Base-by-base conservation (phyloP, 495 filamentous ascomycete species). In the Jackrogersella multiformis region DNA sequence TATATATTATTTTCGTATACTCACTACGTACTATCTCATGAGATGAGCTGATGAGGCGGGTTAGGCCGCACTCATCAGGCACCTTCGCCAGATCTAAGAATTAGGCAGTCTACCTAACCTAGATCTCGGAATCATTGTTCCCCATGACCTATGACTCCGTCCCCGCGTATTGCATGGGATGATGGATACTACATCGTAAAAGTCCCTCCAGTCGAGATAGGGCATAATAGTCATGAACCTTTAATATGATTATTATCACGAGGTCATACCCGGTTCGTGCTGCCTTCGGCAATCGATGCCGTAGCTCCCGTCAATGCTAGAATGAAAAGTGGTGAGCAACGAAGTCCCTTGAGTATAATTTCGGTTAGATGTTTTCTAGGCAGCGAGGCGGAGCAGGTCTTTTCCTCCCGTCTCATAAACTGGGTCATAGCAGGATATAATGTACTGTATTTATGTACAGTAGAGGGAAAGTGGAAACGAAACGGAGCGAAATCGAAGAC, bases 1-100 rank as follows among this genome's bases (percentile, higher is more conserved):
- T 68, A 61, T 68, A 68, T 63, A 62, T 20, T 3, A 38, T 38
- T 30, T 7, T 6, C n/a, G n/a, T n/a, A n/a, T 20, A 24, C 26
- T 24, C 18, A 20, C 10, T 4, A 21, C 30, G 18, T 1, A 36
- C 13, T 2, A 44, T 44, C 35, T 38, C 36, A 32, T 59, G 62
- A 45, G 54, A 65, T 54, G 61, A 57, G 52, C 21, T 16, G 60
- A 48, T 7, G 16, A 18, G 10, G 46, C 42, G 44, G 35, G 26
- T 53, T 24, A 41, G 28, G 58, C 49, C 32, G 18, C 30, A 23
- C 26, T 26, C 34, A 42, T 21, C 39, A 44, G 46, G 48, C 16
- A 26, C 18, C 35, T 2, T 13, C 32, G 20, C 51, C 20, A 23
- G 26, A 56, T 18, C 36, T 44, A 2, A 53, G n/a, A 24, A 53